Conservation (phyloP, 2,329 filamentous ascomycete species). For the Penicillium nordicum region DNA sequence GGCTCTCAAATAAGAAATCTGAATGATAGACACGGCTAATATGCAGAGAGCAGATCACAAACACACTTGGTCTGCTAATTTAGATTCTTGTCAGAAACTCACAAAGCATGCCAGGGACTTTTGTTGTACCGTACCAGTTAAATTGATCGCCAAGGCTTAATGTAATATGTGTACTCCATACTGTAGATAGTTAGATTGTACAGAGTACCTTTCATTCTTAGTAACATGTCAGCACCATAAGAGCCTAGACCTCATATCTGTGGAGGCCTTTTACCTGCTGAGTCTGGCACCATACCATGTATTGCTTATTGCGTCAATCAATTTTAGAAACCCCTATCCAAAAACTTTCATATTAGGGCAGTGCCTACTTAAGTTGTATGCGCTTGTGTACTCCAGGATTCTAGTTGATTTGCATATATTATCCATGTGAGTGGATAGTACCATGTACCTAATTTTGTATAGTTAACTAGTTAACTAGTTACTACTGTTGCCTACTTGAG, state of each 20-base stretch:
- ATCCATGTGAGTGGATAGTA: background rate
- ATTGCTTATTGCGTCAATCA: constrained; percentile 10
- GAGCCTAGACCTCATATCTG: background rate
- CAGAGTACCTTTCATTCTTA: background rate
- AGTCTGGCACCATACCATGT: constrained; percentile 11
- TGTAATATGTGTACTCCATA: background rate
- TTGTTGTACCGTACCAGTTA: background rate
- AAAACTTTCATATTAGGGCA: constrained; percentile 1
- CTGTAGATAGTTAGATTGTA: background rate
- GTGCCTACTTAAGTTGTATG: background rate
- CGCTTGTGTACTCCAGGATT: background rate
- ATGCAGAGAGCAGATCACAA: constrained; percentile 17
- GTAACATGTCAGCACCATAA: constrained; percentile 7
- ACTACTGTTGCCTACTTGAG: background rate
- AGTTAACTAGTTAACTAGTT: no score
- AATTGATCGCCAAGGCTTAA: background rate
- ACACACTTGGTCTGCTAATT: constrained; percentile 5
- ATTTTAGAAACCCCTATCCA: constrained; percentile 12
- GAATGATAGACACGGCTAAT: constrained; percentile 15
- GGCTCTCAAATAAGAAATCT: constrained; percentile 14
- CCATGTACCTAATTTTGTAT: background rate
- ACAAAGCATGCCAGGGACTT: constrained; percentile 18
- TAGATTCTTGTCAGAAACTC: constrained; percentile 3
- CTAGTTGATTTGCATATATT: background rate
- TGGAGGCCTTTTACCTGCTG: constrained; percentile 6